phyloP scores from a whole-genome alignment of 2,329 filamentous ascomycete genomes.

The Ambrosiella cleistominuta region DNA sequence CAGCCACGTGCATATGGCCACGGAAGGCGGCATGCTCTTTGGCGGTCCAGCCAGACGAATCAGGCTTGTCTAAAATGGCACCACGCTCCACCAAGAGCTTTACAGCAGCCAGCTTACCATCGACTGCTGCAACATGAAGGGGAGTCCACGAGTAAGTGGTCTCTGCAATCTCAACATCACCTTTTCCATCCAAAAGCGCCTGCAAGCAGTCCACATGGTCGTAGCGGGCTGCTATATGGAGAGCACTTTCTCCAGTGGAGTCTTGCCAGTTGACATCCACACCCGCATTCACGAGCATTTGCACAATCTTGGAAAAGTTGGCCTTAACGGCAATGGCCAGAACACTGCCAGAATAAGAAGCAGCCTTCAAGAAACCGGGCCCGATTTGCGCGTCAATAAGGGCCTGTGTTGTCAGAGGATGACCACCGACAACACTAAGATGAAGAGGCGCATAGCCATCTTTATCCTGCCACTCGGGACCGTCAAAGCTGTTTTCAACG shows the following conservation, averaged over 20 bases:
- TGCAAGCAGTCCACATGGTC: conserved; percentile 67
- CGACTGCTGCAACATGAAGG: conserved; percentile 81
- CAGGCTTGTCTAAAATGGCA: conserved; percentile 54
- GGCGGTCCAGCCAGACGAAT: conserved; percentile 86
- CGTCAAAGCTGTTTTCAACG: conserved; percentile 70
- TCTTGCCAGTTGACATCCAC: conserved; percentile 91
- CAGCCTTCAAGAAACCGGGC: conserved; percentile 45
- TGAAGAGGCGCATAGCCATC: conserved; percentile 86
- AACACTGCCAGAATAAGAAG: conserved; percentile 65
- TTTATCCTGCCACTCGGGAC: conserved; percentile 72
- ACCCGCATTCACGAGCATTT: conserved; percentile 72
- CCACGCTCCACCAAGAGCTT: conserved; percentile 62
- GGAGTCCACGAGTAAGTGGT: conserved; percentile 86
- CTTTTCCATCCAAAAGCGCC: conserved; percentile 57
- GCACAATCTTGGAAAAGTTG: conserved; percentile 70
- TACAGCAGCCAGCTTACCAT: conserved; percentile 61
- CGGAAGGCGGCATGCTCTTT: conserved; percentile 83
- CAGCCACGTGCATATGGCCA: conserved; percentile 70
- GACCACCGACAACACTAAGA: conserved; percentile 78
- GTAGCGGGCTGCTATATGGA: conserved; percentile 82
- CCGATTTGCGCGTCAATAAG: conserved; percentile 68
- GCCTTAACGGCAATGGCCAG: conserved; percentile 75
- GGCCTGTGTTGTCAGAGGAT: conserved; percentile 66
- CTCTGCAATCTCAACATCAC: conserved; percentile 60
- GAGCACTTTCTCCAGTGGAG: conserved; percentile 71